These are phyloP conservation scores for Trametes villosa DNA, from an alignment of 768 basidiomycete species.

Conservation along the genomic window DNA sequence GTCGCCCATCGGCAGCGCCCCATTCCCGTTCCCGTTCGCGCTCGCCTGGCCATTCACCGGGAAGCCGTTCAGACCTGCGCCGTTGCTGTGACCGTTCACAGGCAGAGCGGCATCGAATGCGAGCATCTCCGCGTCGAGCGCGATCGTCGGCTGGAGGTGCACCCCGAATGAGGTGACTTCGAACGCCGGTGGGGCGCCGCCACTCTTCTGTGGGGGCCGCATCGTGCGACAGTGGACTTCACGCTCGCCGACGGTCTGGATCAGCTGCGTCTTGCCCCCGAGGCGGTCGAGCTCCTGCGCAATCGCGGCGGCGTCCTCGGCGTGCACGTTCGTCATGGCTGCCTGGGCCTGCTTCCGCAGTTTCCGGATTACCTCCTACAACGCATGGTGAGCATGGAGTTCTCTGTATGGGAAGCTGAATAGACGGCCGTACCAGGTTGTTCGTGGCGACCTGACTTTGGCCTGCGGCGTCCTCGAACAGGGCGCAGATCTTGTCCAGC, in stretches of 20 bases:
- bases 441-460: slow-evolving; percentile 31
- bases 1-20: background rate
- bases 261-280: slow-evolving; percentile 37
- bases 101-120: background rate
- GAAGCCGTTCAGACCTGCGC: background rate
- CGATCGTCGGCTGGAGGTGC: slow-evolving; percentile 52
- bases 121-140: slow-evolving; percentile 37
- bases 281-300: slow-evolving; percentile 38
- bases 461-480: slow-evolving; percentile 36
- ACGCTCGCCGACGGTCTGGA: slow-evolving; percentile 21
- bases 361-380: slow-evolving; percentile 35
- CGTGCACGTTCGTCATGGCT: slow-evolving; percentile 27
- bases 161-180: too few relatives aligned
- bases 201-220: background rate
- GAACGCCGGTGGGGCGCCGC: too few relatives aligned
- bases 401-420: background rate
- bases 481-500: slow-evolving; percentile 36
- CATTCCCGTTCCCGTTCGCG: slow-evolving; percentile 14
- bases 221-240: background rate
- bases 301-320: slow-evolving; percentile 10
- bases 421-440: slow-evolving; percentile 27
- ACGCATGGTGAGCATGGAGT: background rate
- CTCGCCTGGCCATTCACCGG: too few relatives aligned
- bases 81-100: too few relatives aligned
- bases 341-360: slow-evolving; percentile 36